phyloP scores from a whole-genome alignment of 2,329 filamentous ascomycete genomes.

The Mariannaea elegans region DNA sequence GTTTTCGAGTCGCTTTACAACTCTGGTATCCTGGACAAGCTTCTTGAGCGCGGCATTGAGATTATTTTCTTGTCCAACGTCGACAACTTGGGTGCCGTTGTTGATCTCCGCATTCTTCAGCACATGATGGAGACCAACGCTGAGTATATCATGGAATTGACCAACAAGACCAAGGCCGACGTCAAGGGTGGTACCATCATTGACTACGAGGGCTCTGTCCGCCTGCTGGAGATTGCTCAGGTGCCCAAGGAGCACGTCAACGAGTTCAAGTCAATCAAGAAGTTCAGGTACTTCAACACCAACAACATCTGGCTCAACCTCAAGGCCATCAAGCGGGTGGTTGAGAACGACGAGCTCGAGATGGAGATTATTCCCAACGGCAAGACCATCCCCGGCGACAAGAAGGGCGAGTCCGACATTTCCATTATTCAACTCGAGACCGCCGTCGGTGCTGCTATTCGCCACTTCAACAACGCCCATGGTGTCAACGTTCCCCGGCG shows the following conservation, averaged over 20 bases:
- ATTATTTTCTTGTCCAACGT: conserved; percentile 99
- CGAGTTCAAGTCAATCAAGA: conserved; percentile 99
- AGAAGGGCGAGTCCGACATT: conserved; percentile 99
- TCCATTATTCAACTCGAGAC: conserved; percentile 99
- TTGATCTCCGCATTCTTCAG: conserved; percentile 97
- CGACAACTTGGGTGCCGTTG: conserved; percentile 97
- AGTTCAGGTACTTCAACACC: conserved; percentile 99
- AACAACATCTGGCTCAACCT: conserved; percentile 99
- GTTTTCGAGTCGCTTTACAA: conserved; percentile 99
- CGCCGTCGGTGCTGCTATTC: conserved; percentile 96
- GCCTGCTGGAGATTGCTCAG: conserved; percentile 97
- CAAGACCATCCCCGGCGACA: conserved; percentile 98
- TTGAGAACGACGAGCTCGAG: conserved; percentile 97
- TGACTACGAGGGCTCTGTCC: conserved; percentile 96
- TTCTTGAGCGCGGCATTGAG: conserved; percentile 93
- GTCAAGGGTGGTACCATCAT: conserved; percentile 99
- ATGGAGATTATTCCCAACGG: conserved; percentile 99
- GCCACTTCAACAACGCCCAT: conserved; percentile 98
- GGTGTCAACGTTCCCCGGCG: conserved; percentile 98
- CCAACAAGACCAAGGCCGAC: conserved; percentile 99
- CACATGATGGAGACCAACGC: conserved; percentile 98
- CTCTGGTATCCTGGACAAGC: conserved; percentile 96
- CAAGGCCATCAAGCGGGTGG: conserved; percentile 96
- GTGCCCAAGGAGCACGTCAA: conserved; percentile 99
- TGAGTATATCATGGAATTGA: conserved; percentile 99